Conservation (phyloP, 805 yeast genomes). For the Dipodascus geniculatus region DNA sequence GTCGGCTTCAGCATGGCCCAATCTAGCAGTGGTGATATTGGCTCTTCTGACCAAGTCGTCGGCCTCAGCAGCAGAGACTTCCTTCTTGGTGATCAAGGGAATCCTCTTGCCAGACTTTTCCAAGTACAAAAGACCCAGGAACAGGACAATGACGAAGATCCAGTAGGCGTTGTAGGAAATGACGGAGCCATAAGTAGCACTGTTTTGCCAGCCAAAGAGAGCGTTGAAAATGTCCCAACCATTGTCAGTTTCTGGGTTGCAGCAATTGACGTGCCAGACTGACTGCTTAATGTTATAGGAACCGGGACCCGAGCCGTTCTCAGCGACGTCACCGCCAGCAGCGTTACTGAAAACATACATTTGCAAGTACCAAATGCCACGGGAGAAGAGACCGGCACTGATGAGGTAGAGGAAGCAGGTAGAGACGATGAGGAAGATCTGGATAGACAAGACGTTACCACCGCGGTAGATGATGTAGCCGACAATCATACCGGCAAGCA, state of each 20-base stretch:
- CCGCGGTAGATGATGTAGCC: conserved; percentile 62
- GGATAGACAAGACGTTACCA: conserved; percentile 69
- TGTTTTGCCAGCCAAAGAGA: conserved; percentile 85
- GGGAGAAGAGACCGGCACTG: conserved; percentile 75
- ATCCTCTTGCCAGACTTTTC: conserved; percentile 52
- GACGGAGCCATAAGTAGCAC: conserved; percentile 86
- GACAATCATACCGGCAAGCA: conserved; percentile 44
- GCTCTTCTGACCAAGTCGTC: conserved; percentile 17
- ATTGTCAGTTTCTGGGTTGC: conserved; percentile 87
- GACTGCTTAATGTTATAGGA: conserved; percentile 69
- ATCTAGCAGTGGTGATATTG: background rate
- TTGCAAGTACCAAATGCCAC: conserved; percentile 90
- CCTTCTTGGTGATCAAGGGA: conserved; percentile 35
- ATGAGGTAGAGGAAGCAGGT: conserved; percentile 75
- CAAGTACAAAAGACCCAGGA: conserved; percentile 33
- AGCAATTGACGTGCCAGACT: conserved; percentile 92
- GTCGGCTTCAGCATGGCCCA: background rate
- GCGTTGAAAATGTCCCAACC: conserved; percentile 88
- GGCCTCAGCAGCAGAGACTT: conserved; percentile 25
- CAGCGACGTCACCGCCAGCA: conserved; percentile 81
- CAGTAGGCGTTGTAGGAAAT: conserved; percentile 62
- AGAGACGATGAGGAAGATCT: conserved; percentile 58
- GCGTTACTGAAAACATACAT: conserved; percentile 58
- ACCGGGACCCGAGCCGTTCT: conserved; percentile 88
- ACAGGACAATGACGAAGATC: conserved; percentile 36